Evolutionary conservation across 257 asterid genomes (phyloP).

Genomic region (Solanum chiquidenum): DNA sequence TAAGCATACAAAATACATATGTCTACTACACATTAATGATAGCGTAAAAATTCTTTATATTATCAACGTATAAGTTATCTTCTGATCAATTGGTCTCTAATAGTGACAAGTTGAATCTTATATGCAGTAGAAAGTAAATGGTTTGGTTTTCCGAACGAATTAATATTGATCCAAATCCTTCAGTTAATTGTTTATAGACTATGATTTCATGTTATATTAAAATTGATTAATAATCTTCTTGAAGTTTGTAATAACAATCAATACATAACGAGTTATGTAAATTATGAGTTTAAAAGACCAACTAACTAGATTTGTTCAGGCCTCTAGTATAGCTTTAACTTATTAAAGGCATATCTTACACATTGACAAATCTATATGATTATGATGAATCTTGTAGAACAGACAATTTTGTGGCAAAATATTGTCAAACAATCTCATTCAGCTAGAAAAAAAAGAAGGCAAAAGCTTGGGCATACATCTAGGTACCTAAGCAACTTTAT

Average conservation of each 20-base stretch:
- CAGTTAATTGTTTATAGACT: not conserved
- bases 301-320: not conserved
- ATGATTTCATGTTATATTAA: not conserved
- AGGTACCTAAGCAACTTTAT: not conserved
- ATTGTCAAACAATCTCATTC: not conserved
- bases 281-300: not conserved
- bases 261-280: not conserved
- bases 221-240: not conserved
- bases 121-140: not conserved
- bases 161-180: not conserved
- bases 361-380: not conserved
- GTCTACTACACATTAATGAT: not conserved
- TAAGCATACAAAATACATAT: no score
- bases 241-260: not conserved
- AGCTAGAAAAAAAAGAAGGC: not conserved
- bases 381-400: not conserved
- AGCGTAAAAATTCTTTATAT: not conserved
- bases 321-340: not conserved
- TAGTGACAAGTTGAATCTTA: not conserved
- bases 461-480: not conserved
- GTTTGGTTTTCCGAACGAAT: not conserved
- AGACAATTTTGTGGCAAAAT: not conserved
- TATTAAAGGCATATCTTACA: not conserved
- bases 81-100: not conserved
- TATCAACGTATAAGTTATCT: not conserved